Conservation (phyloP, 768 basidiomycete genomes). For the Lyophyllum atratum region DNA sequence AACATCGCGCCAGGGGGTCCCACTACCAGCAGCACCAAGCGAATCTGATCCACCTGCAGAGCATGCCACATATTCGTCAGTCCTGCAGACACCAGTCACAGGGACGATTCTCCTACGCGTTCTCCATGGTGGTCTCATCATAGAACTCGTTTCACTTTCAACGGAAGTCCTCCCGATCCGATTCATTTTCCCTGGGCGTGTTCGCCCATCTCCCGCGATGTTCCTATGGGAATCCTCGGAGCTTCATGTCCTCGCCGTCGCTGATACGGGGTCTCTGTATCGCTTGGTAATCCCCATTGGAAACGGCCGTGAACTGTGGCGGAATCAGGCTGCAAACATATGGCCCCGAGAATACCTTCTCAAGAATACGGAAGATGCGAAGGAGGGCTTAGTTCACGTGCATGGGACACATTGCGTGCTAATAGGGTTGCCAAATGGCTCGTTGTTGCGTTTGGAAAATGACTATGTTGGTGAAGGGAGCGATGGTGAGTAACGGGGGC, state of each 20-base stretch:
- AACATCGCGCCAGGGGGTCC: constrained; percentile 57
- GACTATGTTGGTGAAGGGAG: constrained; percentile 55
- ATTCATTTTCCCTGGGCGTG: constrained; percentile 72
- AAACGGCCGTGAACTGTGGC: constrained; percentile 57
- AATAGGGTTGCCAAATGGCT: constrained; percentile 61
- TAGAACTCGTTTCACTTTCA: constrained; percentile 79
- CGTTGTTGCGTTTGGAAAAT: constrained; percentile 69
- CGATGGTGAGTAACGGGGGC: constrained; percentile 63
- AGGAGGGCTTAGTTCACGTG: constrained; percentile 55
- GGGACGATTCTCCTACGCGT: constrained; percentile 75
- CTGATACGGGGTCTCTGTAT: constrained; percentile 69
- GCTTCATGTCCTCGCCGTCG: constrained; percentile 73
- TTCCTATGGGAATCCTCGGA: constrained; percentile 54
- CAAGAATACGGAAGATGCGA: constrained; percentile 47
- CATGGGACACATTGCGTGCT: constrained; percentile 70
- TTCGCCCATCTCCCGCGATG: constrained; percentile 67
- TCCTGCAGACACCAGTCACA: constrained; percentile 56
- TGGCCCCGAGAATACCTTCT: constrained; percentile 73
- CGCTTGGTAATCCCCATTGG: constrained; percentile 67
- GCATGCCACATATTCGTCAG: constrained; percentile 69
- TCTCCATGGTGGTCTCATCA: constrained; percentile 69
- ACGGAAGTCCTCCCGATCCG: constrained; percentile 66
- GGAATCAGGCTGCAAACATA: constrained; percentile 49
- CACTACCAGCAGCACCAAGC: constrained; percentile 43
- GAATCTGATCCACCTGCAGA: constrained; percentile 57